Percentiles rank a stretch among this genome's conserved stretches.
Evolutionary conservation across 1,284 basidiomycete species (phyloP).

Genomic region (Cryptococcus floricola): DNA sequence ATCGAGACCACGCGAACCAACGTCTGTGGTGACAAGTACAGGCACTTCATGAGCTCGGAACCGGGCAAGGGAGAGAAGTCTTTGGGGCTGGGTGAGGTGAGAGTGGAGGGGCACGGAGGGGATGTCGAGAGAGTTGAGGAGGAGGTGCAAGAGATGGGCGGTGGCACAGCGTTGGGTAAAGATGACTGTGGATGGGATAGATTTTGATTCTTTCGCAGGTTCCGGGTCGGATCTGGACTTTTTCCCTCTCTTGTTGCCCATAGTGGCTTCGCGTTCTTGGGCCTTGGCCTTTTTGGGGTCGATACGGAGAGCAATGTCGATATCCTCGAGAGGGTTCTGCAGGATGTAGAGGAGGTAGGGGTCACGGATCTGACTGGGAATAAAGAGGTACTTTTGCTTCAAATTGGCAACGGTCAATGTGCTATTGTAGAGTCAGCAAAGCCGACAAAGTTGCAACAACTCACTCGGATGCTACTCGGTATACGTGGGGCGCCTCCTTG

Average conservation of each 20-base stretch:
- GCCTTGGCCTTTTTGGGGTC: conserved; percentile 33
- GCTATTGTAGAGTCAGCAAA: conserved; percentile 48
- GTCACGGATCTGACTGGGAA: conserved; percentile 93
- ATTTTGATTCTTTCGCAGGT: conserved; percentile 51
- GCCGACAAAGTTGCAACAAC: conserved; percentile 34
- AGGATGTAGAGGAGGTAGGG: conserved; percentile 87
- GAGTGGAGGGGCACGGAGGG: conserved; percentile 89
- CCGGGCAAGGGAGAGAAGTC: conserved; percentile 75
- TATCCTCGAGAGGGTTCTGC: conserved; percentile 77
- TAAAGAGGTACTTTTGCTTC: conserved; percentile 85
- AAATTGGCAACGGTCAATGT: conserved; percentile 80
- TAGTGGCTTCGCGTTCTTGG: background rate
- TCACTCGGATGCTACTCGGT: conserved; percentile 73
- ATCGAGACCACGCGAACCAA: conserved; percentile 89
- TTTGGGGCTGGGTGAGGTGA: conserved; percentile 78
- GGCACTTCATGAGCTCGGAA: conserved; percentile 87
- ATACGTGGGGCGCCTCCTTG: conserved; percentile 81
- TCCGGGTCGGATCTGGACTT: conserved; percentile 30
- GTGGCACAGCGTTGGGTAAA: conserved; percentile 85
- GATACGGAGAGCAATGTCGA: conserved; percentile 44
- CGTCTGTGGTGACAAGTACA: conserved; percentile 89
- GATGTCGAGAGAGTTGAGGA: conserved; percentile 75
- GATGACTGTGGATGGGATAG: conserved; percentile 85
- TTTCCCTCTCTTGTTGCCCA: conserved; percentile 13
- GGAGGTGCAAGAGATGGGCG: conserved; percentile 78